Evolutionary conservation across 1,284 basidiomycete species (phyloP), one percentile per base, ranked within the genome.

Genomic region (Grifola frondosa): DNA sequence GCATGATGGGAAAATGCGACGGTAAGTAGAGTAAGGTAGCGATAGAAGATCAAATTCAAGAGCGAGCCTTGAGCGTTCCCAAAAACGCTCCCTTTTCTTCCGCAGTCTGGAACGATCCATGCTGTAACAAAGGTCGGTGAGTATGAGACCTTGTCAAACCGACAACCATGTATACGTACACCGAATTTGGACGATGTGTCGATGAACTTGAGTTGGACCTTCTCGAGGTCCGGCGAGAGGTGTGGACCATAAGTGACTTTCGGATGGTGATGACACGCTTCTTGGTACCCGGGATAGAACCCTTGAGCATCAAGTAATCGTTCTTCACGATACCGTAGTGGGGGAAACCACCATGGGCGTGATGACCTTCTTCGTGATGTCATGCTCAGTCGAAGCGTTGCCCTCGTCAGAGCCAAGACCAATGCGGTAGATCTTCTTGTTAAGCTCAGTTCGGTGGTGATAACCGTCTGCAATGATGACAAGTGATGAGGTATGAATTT

Each of bases 341-440:
- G 48, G 94, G 93, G 87, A 97, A 99, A 67, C 96, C 97, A 75
- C 97, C 83, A 99, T 84, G 44, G 97, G 97, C 54, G 92, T 99
- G 73, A 99, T 98, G 52, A 75, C 59, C 81, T 99, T 99, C 77
- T 90, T 83, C 60, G 92, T 95, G 62, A 92, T 80, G 67, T 97
- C 94, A 52, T 86, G 84, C 57, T 96, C 94, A 37, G 97, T 99
- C 45, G 94, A 86, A 28, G 93, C 97, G 56, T 95, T 97, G 53
- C 69, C 77, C 33, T 84, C 80, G 63, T 96, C 91, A 35, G 71
- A 62, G 56, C 87, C 95, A 60, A 83, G 78, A 58, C 89, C 91
- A 59, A 99, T 84, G 58, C 97, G 91, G 84, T 97, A 99, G 70
- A 97, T 86, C 80, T 97, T 97, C 84, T 97, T 97, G 86, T 97